Percentiles rank a stretch among this genome's conserved stretches.
Evolutionary conservation across 768 basidiomycete species (phyloP).

Genomic region (Pleurotus sapidus): DNA sequence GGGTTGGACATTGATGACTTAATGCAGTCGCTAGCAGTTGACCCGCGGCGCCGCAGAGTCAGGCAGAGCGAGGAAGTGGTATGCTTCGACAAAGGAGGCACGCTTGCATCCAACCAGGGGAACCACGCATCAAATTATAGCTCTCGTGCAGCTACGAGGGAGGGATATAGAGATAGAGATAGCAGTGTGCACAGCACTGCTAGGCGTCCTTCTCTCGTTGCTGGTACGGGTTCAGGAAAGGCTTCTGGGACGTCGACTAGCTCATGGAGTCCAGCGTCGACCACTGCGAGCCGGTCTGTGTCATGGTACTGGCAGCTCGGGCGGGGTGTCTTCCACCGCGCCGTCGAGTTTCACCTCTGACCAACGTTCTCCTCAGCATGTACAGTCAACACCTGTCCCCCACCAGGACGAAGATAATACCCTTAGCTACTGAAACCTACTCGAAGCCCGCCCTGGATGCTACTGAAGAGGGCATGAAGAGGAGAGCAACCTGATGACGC

Average conservation of each 20-base stretch:
- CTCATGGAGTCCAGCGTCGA: slow-evolving; percentile 5
- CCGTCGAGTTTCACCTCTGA: slow-evolving; percentile 4
- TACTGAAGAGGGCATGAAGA: neutral
- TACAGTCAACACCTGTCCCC: neutral
- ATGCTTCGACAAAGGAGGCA: slow-evolving; percentile 2
- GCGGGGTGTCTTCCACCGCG: neutral
- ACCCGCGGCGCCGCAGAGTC: neutral
- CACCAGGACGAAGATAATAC: neutral
- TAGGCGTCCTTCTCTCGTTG: neutral
- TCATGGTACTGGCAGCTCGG: neutral
- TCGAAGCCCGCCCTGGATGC: neutral
- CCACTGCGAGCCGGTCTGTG: neutral
- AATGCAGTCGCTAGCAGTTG: neutral
- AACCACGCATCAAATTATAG: neutral
- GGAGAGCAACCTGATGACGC: neutral
- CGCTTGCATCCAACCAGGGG: neutral
- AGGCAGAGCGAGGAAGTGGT: neutral
- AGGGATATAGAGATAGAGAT: neutral
- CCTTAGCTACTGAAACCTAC: too few relatives aligned
- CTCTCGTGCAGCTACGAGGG: neutral
- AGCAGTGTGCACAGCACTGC: neutral
- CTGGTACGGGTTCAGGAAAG: neutral
- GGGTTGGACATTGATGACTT: slow-evolving; percentile 1
- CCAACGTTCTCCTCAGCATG: neutral
- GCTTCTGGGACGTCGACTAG: neutral